These are phyloP conservation scores for Syzygium malaccense DNA, from an alignment of 441 rosid species.

Conservation along the genomic window DNA sequence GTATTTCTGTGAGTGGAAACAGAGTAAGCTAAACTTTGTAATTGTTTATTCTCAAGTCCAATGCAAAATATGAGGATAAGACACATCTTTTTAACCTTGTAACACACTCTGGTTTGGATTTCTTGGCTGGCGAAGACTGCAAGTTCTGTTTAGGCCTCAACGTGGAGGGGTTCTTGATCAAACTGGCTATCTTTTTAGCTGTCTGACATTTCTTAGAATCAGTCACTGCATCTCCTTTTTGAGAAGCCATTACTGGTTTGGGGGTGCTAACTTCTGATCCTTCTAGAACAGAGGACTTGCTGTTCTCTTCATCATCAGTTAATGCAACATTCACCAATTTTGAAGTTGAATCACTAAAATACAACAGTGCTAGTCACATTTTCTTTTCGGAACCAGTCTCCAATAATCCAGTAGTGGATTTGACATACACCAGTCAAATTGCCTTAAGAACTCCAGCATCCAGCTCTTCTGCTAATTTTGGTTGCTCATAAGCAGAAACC, in stretches of 20 bases:
- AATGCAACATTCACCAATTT: neutral
- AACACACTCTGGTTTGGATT: too few species aligned
- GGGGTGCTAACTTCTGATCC: constrained; percentile 54
- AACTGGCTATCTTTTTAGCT: too few species aligned
- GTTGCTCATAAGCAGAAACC: constrained; percentile 15
- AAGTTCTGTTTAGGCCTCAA: too few species aligned
- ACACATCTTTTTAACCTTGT: too few species aligned
- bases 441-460: neutral
- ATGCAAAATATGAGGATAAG: too few species aligned
- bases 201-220: neutral
- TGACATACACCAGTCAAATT: constrained; percentile 28
- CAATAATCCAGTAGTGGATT: neutral
- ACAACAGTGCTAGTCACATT: neutral
- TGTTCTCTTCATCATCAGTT: constrained; percentile 23
- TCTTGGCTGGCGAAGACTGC: too few species aligned
- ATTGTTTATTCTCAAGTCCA: too few species aligned
- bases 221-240: constrained; percentile 27
- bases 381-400: too few species aligned
- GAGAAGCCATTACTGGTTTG: constrained; percentile 24
- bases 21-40: too few species aligned
- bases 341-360: constrained; percentile 5
- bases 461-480: constrained; percentile 1
- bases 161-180: too few species aligned
- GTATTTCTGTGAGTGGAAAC: too few species aligned
- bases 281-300: constrained; percentile 12